phyloP scores from a whole-genome alignment of 2,329 filamentous ascomycete species.

The Neocatenulostroma microsporum region DNA sequence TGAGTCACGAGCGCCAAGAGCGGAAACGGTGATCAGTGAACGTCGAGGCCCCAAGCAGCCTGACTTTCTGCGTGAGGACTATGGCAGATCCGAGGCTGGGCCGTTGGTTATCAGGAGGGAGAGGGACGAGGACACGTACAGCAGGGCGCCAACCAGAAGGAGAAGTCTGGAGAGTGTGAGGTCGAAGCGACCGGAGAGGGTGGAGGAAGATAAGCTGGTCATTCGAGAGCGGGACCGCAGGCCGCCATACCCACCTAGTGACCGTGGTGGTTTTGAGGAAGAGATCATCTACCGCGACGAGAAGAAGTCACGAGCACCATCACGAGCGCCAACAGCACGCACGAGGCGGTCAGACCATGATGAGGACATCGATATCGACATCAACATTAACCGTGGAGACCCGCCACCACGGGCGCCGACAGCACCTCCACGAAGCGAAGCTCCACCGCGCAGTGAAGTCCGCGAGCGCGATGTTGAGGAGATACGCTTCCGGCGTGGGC shows the following conservation, averaged over 20 bases:
- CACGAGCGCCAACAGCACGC: slow-evolving; percentile 25
- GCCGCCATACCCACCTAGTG: slow-evolving; percentile 9
- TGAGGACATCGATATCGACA: slow-evolving; percentile 32
- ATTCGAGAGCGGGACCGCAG: slow-evolving; percentile 25
- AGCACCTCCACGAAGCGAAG: slow-evolving; percentile 30
- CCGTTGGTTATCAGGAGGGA: slow-evolving; percentile 41
- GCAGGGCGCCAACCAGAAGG: slow-evolving; percentile 20
- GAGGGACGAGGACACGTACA: slow-evolving; percentile 29
- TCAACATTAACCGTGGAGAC: slow-evolving; percentile 25
- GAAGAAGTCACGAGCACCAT: slow-evolving; percentile 23
- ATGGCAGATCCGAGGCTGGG: slow-evolving; percentile 38
- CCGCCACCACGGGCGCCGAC: slow-evolving; percentile 11
- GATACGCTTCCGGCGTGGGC: slow-evolving; percentile 40
- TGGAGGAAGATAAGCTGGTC: slow-evolving; percentile 36
- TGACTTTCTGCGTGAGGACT: slow-evolving; percentile 45
- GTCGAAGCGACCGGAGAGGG: slow-evolving; percentile 27
- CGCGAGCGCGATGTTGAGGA: slow-evolving; percentile 34
- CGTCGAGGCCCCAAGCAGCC: slow-evolving; percentile 37
- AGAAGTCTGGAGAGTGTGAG: slow-evolving; percentile 23
- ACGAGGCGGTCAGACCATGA: slow-evolving; percentile 27
- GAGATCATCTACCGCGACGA: slow-evolving; percentile 34
- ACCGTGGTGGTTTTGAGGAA: slow-evolving; percentile 24
- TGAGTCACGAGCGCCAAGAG: slow-evolving; percentile 17
- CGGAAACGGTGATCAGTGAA: slow-evolving; percentile 24
- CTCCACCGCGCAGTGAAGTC: slow-evolving; percentile 25